Conservation (phyloP, 2,329 filamentous ascomycete genomes). For the Knoxdaviesia capensis region DNA sequence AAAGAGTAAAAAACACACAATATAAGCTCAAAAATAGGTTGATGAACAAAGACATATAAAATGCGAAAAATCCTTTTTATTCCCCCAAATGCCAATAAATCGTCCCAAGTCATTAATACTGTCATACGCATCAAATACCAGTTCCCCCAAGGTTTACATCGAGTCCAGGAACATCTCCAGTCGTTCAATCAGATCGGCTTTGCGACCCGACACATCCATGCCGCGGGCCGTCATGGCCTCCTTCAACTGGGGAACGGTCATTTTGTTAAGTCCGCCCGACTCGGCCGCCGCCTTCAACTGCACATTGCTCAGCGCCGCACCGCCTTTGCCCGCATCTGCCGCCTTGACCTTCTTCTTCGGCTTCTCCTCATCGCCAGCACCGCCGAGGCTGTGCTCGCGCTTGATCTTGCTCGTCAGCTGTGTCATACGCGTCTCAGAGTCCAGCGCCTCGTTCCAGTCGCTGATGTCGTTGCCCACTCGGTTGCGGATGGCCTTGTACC, state of each 20-base stretch:
- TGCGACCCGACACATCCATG: constrained; percentile 27
- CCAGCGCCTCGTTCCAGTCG: constrained; percentile 54
- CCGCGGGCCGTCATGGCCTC: constrained; percentile 25
- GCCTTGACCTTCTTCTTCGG: constrained; percentile 25
- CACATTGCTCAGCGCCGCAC: constrained; percentile 18
- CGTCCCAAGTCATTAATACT: too few species aligned
- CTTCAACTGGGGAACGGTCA: constrained; percentile 32
- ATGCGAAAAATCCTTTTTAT: too few species aligned
- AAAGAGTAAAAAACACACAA: too few species aligned
- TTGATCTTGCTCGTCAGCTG: constrained; percentile 24
- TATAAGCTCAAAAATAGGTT: too few species aligned
- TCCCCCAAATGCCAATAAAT: too few species aligned
- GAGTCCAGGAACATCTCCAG: constrained; percentile 36
- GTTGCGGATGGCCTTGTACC: constrained; percentile 76
- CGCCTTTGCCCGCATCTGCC: constrained; percentile 5
- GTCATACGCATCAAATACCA: too few species aligned
- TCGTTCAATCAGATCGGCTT: constrained; percentile 32
- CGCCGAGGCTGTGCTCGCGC: constrained; percentile 20
- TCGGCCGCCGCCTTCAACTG: constrained; percentile 25
- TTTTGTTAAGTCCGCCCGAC: constrained; percentile 26
- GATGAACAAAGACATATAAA: too few species aligned
- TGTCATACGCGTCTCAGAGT: constrained; percentile 25
- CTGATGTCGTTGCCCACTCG: constrained; percentile 61
- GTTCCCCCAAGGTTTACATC: constrained; percentile 9
- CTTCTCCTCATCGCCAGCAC: constrained; percentile 12